Conservation (phyloP, 352 stramenopile species). For the Globisporangium nunn region DNA sequence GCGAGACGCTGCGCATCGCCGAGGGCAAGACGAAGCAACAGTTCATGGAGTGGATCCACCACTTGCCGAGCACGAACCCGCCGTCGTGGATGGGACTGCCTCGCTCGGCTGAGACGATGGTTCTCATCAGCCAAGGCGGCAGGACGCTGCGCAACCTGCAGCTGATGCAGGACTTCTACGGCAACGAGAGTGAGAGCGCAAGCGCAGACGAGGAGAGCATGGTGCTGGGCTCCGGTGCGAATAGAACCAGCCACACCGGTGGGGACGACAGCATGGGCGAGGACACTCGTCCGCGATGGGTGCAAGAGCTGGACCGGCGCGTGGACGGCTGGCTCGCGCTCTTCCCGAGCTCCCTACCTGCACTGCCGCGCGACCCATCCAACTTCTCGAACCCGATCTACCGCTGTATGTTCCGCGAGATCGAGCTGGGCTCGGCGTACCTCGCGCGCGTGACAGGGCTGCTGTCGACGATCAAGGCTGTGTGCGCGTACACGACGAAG, state of each 20-base stretch:
- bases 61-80: constrained; percentile 85
- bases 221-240: constrained; percentile 28
- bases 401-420: constrained; percentile 87
- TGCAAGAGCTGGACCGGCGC: constrained; percentile 71
- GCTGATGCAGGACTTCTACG: constrained; percentile 77
- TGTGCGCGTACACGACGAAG: constrained; percentile 82
- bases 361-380: constrained; percentile 34
- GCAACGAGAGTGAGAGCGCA: constrained; percentile 37
- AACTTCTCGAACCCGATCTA: constrained; percentile 87
- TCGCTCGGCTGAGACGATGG: constrained; percentile 87
- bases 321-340: constrained; percentile 54
- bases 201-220: constrained; percentile 53
- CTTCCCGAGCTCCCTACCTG: constrained; percentile 42
- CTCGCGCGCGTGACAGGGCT: constrained; percentile 59
- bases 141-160: constrained; percentile 79
- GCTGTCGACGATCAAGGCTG: constrained; percentile 57
- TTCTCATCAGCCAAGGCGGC: constrained; percentile 76
- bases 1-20: constrained; percentile 62
- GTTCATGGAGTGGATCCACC: constrained; percentile 88
- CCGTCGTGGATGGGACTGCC: constrained; percentile 91
- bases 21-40: constrained; percentile 89
- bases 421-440: constrained; percentile 64
- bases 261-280: constrained; percentile 16
- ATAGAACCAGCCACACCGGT: constrained; percentile 16
- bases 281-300: constrained; percentile 68